Evolutionary conservation across 1,139 yeast genomes (phyloP).

Genomic region (Starmera stellimalicola): DNA sequence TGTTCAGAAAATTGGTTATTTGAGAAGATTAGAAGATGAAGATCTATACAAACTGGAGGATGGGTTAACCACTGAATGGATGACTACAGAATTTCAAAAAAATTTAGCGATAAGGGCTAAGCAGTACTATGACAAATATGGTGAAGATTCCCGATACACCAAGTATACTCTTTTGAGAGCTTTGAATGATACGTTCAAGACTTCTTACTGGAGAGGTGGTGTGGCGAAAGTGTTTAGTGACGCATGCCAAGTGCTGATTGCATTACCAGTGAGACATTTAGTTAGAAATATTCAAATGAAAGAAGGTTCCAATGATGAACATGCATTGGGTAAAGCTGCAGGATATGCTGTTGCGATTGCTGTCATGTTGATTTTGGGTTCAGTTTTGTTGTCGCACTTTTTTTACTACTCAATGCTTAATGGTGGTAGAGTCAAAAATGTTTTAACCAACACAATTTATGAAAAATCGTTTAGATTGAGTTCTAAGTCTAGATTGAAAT

Average conservation of each 20-base stretch:
- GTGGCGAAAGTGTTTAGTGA: slow-evolving; percentile 31
- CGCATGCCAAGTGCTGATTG: slow-evolving; percentile 30
- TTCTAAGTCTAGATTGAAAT: slow-evolving; percentile 29
- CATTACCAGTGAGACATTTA: slow-evolving; percentile 33
- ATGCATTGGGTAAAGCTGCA: slow-evolving; percentile 33
- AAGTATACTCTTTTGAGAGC: slow-evolving; percentile 29
- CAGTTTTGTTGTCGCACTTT: slow-evolving; percentile 39
- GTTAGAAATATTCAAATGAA: slow-evolving; percentile 30
- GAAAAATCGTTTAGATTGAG: slow-evolving; percentile 33
- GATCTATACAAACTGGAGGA: slow-evolving; percentile 31
- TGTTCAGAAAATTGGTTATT: slow-evolving; percentile 32
- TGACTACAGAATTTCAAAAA: slow-evolving; percentile 17
- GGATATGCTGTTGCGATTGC: slow-evolving; percentile 44
- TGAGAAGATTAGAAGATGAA: slow-evolving; percentile 32
- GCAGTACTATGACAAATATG: slow-evolving; percentile 18
- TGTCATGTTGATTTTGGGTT: slow-evolving; percentile 29
- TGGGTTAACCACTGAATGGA: slow-evolving; percentile 25
- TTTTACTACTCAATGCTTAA: slow-evolving; percentile 48
- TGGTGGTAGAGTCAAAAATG: slow-evolving; percentile 39
- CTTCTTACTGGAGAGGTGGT: slow-evolving; percentile 33
- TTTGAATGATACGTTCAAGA: slow-evolving; percentile 38
- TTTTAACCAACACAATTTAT: slow-evolving; percentile 32
- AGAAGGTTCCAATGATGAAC: slow-evolving; percentile 8
- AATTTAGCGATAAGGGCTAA: slow-evolving; percentile 16
- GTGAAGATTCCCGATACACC: slow-evolving; percentile 18